These are phyloP conservation scores for Septoria linicola DNA, from an alignment of 2,329 filamentous ascomycete genomes.

Conservation along the genomic window DNA sequence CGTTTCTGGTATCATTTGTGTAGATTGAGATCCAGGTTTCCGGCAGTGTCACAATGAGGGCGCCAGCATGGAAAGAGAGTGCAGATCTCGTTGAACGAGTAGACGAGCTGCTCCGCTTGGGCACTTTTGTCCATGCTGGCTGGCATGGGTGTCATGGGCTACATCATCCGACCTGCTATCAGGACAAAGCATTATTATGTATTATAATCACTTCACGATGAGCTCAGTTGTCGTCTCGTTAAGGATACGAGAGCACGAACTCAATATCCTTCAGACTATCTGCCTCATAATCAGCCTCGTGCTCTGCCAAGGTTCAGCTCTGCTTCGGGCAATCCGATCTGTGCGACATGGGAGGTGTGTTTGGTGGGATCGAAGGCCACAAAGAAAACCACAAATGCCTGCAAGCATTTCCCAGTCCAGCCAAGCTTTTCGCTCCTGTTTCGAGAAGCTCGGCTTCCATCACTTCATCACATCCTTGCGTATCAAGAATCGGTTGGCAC, in stretches of 20 bases:
- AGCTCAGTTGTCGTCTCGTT: not conserved
- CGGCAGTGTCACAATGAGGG: too few species aligned
- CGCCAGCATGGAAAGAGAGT: too few species aligned
- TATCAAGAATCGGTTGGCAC: not conserved
- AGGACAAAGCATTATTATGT: not conserved
- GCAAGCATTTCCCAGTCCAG: too few species aligned
- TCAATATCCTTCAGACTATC: not conserved
- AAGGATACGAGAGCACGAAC: not conserved
- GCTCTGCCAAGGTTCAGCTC: not conserved
- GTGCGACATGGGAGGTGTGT: too few species aligned
- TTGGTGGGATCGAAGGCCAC: not conserved
- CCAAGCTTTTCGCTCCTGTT: not conserved
- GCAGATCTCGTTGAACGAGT: not conserved
- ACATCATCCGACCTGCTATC: too few species aligned
- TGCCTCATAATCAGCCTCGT: not conserved
- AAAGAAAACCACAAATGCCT: not conserved
- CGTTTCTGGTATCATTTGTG: not conserved
- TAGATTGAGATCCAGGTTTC: not conserved
- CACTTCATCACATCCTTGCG: not conserved
- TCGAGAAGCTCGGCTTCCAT: too few species aligned
- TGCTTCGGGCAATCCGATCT: too few species aligned
- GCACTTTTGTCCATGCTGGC: not conserved
- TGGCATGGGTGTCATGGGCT: not conserved
- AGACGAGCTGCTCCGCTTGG: not conserved
- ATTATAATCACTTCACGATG: not conserved